Evolutionary conservation across 208 protist genomes (phyloP).

Genomic region (Trichomonas vaginalis): DNA sequence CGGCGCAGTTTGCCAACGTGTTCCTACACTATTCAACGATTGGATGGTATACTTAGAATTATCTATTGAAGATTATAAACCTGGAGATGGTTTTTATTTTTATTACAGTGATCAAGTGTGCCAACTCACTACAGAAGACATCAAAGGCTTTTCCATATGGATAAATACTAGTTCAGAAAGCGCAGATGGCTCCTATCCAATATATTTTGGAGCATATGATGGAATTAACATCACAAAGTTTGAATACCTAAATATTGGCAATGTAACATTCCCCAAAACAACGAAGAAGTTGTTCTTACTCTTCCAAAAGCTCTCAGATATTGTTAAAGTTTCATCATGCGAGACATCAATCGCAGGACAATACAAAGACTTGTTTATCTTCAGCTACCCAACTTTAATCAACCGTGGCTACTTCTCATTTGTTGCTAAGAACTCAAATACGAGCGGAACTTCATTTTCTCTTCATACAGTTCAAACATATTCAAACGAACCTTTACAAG

Average conservation of each 20-base stretch:
- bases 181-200: neutral
- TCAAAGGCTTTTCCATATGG: neutral
- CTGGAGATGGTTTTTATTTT: neutral
- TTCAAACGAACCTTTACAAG: neutral
- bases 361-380: neutral
- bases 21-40: neutral
- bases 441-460: neutral
- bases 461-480: neutral
- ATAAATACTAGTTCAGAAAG: neutral
- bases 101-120: neutral
- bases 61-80: neutral
- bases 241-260: neutral
- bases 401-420: neutral
- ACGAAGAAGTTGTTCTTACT: neutral
- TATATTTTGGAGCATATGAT: neutral
- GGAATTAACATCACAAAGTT: neutral
- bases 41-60: neutral
- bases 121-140: neutral
- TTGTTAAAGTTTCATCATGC: neutral
- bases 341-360: neutral
- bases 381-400: neutral
- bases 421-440: neutral
- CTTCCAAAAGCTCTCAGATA: neutral
- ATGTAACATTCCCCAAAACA: neutral
- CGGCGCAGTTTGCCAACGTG: neutral